A percentile compares a stretch with the other conserved stretches of the same genome.
These are phyloP conservation scores for Colletotrichum chrysophilum DNA, from an alignment of 2,329 filamentous ascomycete genomes.

Conservation along the genomic window DNA sequence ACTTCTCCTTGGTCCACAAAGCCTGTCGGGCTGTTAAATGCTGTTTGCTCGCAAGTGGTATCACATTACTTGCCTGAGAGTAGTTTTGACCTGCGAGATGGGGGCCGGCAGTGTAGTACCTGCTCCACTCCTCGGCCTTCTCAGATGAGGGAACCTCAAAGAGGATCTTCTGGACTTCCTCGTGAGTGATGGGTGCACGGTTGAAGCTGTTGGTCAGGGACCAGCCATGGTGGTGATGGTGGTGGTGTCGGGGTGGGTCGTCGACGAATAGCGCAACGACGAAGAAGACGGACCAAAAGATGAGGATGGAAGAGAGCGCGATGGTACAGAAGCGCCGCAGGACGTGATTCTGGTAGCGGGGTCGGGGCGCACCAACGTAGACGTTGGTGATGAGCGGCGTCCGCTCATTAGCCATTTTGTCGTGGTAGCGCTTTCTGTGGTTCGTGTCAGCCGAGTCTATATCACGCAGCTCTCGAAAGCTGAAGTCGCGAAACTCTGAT, in stretches of 20 bases:
- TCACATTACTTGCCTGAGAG: conserved; percentile 58
- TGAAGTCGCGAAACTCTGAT: not conserved
- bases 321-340: conserved; percentile 72
- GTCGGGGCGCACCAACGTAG: conserved; percentile 54
- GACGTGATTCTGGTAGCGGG: conserved; percentile 63
- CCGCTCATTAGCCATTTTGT: conserved; percentile 55
- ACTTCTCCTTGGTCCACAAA: conserved; percentile 75
- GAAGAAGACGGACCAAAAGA: conserved; percentile 56
- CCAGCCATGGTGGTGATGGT: conserved; percentile 33
- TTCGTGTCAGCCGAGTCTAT: not conserved
- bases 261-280: conserved; percentile 47
- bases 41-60: not conserved
- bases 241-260: conserved; percentile 39
- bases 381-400: conserved; percentile 73
- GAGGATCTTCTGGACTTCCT: conserved; percentile 61
- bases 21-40: conserved; percentile 48
- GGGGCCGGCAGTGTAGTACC: conserved; percentile 77
- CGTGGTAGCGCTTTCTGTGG: conserved; percentile 17
- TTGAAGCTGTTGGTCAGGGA: conserved; percentile 30
- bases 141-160: conserved; percentile 62
- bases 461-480: not conserved
- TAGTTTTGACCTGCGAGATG: conserved; percentile 81
- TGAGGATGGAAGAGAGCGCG: conserved; percentile 58
- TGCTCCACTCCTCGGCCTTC: conserved; percentile 72
- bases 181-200: conserved; percentile 38